phyloP scores from a whole-genome alignment of 2,329 filamentous ascomycete species.

The Graphium sp. region DNA sequence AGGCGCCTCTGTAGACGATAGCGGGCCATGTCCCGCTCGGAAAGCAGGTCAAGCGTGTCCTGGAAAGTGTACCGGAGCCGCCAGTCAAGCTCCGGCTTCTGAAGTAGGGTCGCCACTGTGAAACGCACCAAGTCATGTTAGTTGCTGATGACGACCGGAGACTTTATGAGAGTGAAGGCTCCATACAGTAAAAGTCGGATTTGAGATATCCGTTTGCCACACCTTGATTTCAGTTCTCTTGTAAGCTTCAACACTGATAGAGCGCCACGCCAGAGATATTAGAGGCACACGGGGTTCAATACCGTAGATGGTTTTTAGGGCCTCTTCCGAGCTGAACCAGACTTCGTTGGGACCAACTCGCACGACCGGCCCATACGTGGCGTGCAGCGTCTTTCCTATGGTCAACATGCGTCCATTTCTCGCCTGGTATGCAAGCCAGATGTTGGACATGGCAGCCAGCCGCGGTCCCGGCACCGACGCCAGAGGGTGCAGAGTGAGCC shows the following conservation, averaged over 20 bases:
- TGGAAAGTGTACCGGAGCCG: conserved; percentile 14
- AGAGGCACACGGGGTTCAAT: no score
- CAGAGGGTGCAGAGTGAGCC: conserved; percentile 25
- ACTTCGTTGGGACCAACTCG: conserved; percentile 35
- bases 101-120: conserved; percentile 26
- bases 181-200: conserved; percentile 32
- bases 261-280: no score
- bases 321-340: conserved; percentile 30
- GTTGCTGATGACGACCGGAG: no score
- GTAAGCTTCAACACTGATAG: background rate
- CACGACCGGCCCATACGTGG: conserved; percentile 29
- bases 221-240: conserved; percentile 13
- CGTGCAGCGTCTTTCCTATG: conserved; percentile 25
- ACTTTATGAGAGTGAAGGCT: no score
- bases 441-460: conserved; percentile 25
- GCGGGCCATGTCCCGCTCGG: conserved; percentile 25
- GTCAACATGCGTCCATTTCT: conserved; percentile 22
- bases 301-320: conserved; percentile 30
- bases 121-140: no score
- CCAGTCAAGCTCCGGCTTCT: conserved; percentile 23
- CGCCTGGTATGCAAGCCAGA: conserved; percentile 29
- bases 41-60: conserved; percentile 32
- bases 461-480: conserved; percentile 26
- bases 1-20: conserved; percentile 31
- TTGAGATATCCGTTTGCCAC: conserved; percentile 29